phyloP scores from a whole-genome alignment of 371 early-diverging fungal genomes.

The Rhizopus delemar region DNA sequence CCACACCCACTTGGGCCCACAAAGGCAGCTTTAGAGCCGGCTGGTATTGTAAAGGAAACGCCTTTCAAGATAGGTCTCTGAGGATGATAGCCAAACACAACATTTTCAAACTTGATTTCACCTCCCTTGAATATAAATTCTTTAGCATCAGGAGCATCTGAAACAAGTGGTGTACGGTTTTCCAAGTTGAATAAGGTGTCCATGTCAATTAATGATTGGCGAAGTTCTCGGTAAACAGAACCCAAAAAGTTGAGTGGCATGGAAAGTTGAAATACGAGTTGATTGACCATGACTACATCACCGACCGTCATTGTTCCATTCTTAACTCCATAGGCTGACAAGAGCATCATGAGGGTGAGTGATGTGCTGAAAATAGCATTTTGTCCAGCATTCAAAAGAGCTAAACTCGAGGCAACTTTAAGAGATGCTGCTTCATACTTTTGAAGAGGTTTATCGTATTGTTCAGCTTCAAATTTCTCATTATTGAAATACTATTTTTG shows the following conservation, averaged over 20 bases:
- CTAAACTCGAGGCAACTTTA: slow-evolving; percentile 84
- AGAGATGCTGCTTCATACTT: slow-evolving; percentile 92
- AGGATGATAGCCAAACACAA: slow-evolving; percentile 83
- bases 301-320: slow-evolving; percentile 88
- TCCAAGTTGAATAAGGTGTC: slow-evolving; percentile 89
- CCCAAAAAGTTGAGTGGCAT: slow-evolving; percentile 96
- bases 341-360: slow-evolving; percentile 89
- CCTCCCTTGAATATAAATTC: slow-evolving; percentile 59
- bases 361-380: slow-evolving; percentile 88
- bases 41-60: slow-evolving; percentile 82
- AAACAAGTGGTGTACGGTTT: slow-evolving; percentile 52
- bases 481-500: slow-evolving; percentile 82
- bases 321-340: slow-evolving; percentile 87
- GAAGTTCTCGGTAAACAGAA: slow-evolving; percentile 93
- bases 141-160: slow-evolving; percentile 60
- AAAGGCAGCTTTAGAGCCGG: slow-evolving; percentile 88
- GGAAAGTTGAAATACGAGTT: slow-evolving; percentile 91
- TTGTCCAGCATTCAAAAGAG: slow-evolving; percentile 92
- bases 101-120: slow-evolving; percentile 82
- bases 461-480: slow-evolving; percentile 81
- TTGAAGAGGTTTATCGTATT: slow-evolving; percentile 81
- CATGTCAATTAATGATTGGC: slow-evolving; percentile 94
- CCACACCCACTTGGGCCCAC: slow-evolving; percentile 97
- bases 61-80: slow-evolving; percentile 75
- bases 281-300: slow-evolving; percentile 96